Base-by-base conservation (phyloP, 305 asterid genomes). In the Fraxinus nigra region DNA sequence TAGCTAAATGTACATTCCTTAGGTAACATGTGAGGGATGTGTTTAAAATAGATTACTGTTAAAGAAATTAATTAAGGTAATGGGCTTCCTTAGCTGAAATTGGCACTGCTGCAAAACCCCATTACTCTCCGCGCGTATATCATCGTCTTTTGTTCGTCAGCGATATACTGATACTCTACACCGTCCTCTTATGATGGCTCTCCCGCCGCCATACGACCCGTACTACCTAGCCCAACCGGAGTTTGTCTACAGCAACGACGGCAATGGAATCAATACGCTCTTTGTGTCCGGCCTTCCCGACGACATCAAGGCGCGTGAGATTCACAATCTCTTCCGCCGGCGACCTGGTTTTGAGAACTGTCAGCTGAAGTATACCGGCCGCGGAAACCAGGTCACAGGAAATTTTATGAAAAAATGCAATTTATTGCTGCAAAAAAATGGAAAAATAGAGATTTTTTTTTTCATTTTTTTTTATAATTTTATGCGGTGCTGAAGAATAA, bases 261-360 rank as follows among this genome's bases (percentile, higher is more conserved):
- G 87, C 34, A 86, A 82, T 63, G 92, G 91, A 69, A 93, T 96
- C 79, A 92, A 90, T 83, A 94, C 99, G 20, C 91, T 96, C 0
- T 96, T 94, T 86, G 94, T 96, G 77, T 94, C 98, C 51, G 99
- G 99, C 32, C 94, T 96, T 43, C 99, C 99, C 26, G 98, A 96
- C 89, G 99, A 96, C 88, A 95, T 96, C 82, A 94, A 91, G 89
- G 97, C 99, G 82, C 99, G 99, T 77, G 99, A 96, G 89, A 96
- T 96, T 87, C 99, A 96, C 93, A 96, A 96, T 81, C 98, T 96
- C 73, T 96, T 96, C 87, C 95, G 99, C 79, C 94, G 97, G 70
- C 95, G 97, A 5, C 94, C 90, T 7, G 99, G 99, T 16, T 96
- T 96, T 80, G 97, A 93, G 78, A 92, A 89, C 59, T 94, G 94